Percentiles rank a stretch among this genome's conserved stretches.
Evolutionary conservation across 164 flowering plant species (phyloP).

Genomic region (Kingdonia uniflora): DNA sequence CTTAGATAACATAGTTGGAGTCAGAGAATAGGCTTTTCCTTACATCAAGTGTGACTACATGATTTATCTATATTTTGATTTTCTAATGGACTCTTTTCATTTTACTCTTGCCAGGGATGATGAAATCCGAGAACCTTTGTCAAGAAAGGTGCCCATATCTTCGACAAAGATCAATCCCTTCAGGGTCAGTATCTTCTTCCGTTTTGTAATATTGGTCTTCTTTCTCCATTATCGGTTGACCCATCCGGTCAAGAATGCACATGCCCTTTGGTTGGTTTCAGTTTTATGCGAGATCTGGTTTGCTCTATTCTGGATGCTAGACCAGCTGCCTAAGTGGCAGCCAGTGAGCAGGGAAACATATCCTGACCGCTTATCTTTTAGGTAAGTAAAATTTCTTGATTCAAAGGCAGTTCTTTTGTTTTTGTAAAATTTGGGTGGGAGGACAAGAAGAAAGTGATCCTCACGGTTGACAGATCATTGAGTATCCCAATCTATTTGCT

Average conservation of each 20-base stretch:
- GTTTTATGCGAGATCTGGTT: constrained; percentile 17
- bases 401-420: neutral
- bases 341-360: constrained; percentile 1
- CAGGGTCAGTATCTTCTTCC: neutral
- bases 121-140: neutral
- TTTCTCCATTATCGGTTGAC: constrained; percentile 11
- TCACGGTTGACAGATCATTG: neutral
- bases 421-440: neutral
- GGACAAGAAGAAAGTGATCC: neutral
- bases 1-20: no score
- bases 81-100: no score
- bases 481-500: neutral
- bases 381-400: neutral
- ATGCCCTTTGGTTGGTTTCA: constrained; percentile 19
- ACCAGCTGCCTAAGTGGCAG: constrained; percentile 2
- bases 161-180: neutral
- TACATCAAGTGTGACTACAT: no score
- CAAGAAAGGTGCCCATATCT: constrained; percentile 1
- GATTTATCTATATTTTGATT: no score
- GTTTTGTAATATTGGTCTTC: constrained; percentile 5
- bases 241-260: constrained; percentile 15
- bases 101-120: neutral
- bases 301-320: neutral
- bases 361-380: neutral
- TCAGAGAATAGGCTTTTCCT: no score